Percentiles rank a stretch among this genome's conserved stretches.
phyloP scores from a whole-genome alignment of 2,329 filamentous ascomycete species.

The Epichloe gansuensis region DNA sequence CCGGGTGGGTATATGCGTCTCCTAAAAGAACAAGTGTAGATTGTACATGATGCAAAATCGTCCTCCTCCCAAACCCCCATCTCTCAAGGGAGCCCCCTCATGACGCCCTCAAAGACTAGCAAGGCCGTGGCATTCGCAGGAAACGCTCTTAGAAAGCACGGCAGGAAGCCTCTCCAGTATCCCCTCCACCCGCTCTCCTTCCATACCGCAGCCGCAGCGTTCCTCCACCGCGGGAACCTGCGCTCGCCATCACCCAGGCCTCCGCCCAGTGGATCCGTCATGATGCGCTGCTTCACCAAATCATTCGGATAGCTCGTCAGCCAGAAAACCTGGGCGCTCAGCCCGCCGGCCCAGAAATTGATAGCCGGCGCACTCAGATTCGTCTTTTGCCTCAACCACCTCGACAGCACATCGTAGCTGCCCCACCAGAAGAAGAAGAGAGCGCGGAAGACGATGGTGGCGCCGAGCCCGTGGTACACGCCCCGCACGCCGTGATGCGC shows the following conservation, averaged over 20 bases:
- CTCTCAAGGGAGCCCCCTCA: constrained; percentile 46
- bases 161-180: constrained; percentile 87
- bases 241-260: constrained; percentile 52
- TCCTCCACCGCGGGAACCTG: constrained; percentile 62
- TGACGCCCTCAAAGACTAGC: constrained; percentile 84
- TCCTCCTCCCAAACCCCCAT: neutral
- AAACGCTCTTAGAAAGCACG: constrained; percentile 87
- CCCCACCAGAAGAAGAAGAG: constrained; percentile 99
- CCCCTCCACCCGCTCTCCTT: constrained; percentile 63
- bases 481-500: constrained; percentile 62
- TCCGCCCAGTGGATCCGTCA: constrained; percentile 83
- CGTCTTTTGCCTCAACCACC: constrained; percentile 53
- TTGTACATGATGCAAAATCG: neutral
- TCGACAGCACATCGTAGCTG: constrained; percentile 78
- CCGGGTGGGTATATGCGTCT: neutral
- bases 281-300: constrained; percentile 90
- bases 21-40: neutral
- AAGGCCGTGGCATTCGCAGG: constrained; percentile 91
- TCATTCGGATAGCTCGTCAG: constrained; percentile 82
- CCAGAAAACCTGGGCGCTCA: constrained; percentile 94
- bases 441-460: constrained; percentile 76
- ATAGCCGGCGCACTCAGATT: constrained; percentile 61
- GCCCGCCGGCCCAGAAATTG: constrained; percentile 94
- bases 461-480: constrained; percentile 72
- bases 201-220: constrained; percentile 68